Conservation (phyloP, 1,139 yeast genomes). For the Lodderomyces theae region DNA sequence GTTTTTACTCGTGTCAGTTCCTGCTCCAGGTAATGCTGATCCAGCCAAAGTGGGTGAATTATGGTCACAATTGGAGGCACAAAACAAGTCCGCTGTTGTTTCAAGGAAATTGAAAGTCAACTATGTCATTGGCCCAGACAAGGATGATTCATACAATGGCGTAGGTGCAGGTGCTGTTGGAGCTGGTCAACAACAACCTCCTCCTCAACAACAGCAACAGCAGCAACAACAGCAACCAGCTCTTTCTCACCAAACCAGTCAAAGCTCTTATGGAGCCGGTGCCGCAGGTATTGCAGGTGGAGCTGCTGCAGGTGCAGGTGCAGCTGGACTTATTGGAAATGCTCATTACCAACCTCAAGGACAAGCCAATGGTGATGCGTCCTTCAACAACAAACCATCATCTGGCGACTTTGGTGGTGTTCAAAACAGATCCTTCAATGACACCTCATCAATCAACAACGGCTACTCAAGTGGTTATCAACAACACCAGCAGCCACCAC, state of each 20-base stretch:
- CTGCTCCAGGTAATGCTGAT: constrained; percentile 62
- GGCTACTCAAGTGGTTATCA: constrained; percentile 8
- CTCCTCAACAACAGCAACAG: constrained; percentile 5
- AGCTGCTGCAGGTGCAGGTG: constrained; percentile 9
- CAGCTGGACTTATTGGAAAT: constrained; percentile 16
- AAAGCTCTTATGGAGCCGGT: constrained; percentile 4
- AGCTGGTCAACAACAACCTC: constrained; percentile 8
- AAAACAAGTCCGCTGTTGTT: constrained; percentile 55
- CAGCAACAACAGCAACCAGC: constrained; percentile 7
- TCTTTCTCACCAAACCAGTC: constrained; percentile 3
- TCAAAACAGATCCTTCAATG: constrained; percentile 14
- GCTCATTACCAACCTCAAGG: constrained; percentile 10
- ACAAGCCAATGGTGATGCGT: constrained; percentile 9
- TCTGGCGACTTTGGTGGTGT: constrained; percentile 3
- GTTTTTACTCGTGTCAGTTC: constrained; percentile 83
- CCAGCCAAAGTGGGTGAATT: constrained; percentile 58
- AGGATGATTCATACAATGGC: constrained; percentile 15
- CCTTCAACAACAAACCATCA: constrained; percentile 9
- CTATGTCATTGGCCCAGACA: constrained; percentile 42
- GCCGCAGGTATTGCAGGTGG: constrained; percentile 6
- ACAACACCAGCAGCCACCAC: constrained; percentile 12
- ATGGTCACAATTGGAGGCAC: constrained; percentile 71
- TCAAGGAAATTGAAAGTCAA: constrained; percentile 80
- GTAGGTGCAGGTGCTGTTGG: constrained; percentile 12
- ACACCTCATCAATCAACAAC: constrained; percentile 13